phyloP scores from a whole-genome alignment of 768 basidiomycete species.

The Hypsizygus marmoreus region DNA sequence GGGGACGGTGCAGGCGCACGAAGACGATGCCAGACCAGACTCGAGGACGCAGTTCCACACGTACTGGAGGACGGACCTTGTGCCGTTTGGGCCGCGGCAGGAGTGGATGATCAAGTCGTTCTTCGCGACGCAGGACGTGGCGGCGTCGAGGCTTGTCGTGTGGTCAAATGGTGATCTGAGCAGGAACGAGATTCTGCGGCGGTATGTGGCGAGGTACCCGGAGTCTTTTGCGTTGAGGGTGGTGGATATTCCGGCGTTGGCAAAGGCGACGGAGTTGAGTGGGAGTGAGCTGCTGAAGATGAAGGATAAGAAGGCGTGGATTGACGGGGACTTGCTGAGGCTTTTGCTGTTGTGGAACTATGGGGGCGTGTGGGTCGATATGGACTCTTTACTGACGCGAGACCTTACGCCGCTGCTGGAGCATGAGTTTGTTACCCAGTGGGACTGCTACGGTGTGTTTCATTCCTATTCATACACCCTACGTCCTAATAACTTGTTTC shows the following conservation, averaged over 20 bases:
- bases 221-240: conserved; percentile 69
- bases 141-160: conserved; percentile 66
- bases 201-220: conserved; percentile 65
- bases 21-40: conserved; percentile 28
- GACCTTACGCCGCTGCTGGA: conserved; percentile 86
- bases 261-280: conserved; percentile 76
- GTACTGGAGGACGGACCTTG: conserved; percentile 92
- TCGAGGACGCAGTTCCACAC: conserved; percentile 78
- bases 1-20: conserved; percentile 61
- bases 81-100: conserved; percentile 78
- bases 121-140: conserved; percentile 85
- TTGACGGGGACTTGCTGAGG: conserved; percentile 92
- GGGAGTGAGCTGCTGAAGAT: conserved; percentile 58
- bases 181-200: conserved; percentile 54
- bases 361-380: conserved; percentile 96
- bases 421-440: conserved; percentile 96
- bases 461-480: background rate
- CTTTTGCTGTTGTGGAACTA: conserved; percentile 85
- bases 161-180: conserved; percentile 90
- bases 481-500: background rate
- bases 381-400: conserved; percentile 92
- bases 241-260: conserved; percentile 68
- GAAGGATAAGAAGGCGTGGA: conserved; percentile 84
- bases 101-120: conserved; percentile 92
- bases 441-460: conserved; percentile 98